Percentiles rank a stretch among this genome's conserved stretches.
Evolutionary conservation across 129 eudicot species (phyloP).

Genomic region (Dittrichia graveolens): DNA sequence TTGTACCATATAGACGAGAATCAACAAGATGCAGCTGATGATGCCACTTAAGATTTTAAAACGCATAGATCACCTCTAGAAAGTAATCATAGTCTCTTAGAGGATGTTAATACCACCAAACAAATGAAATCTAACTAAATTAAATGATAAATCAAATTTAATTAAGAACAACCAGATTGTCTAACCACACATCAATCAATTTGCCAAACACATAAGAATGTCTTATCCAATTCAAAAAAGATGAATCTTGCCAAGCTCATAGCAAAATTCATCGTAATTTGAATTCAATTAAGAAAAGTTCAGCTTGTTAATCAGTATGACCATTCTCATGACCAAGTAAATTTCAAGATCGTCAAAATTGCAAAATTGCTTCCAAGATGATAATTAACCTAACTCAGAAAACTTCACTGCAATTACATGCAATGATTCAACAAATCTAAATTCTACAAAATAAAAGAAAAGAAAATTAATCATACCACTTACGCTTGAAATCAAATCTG

Average conservation of each 20-base stretch:
- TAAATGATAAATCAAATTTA: neutral
- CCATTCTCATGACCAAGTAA: constrained; percentile 10
- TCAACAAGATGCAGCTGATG: neutral
- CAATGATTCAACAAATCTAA: neutral
- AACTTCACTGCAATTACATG: neutral
- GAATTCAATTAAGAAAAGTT: neutral
- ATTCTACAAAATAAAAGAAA: neutral
- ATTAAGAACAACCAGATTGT: neutral
- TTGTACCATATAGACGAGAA: constrained; percentile 10
- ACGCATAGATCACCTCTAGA: constrained; percentile 5
- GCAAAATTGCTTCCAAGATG: neutral
- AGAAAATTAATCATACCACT: neutral
- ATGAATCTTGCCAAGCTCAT: neutral
- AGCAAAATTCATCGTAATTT: neutral
- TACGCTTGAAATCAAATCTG: constrained; percentile 37
- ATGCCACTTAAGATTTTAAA: constrained; percentile 20
- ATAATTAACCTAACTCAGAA: neutral
- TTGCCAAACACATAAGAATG: neutral
- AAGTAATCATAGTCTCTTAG: constrained; percentile 14
- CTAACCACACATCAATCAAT: constrained; percentile 14
- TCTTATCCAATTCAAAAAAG: neutral
- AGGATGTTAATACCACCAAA: neutral
- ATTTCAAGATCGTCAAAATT: neutral
- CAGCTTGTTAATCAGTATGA: neutral
- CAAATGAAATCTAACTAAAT: neutral